phyloP scores from a whole-genome alignment of 306 rosid species.

The Hylodesmum podocarpum region DNA sequence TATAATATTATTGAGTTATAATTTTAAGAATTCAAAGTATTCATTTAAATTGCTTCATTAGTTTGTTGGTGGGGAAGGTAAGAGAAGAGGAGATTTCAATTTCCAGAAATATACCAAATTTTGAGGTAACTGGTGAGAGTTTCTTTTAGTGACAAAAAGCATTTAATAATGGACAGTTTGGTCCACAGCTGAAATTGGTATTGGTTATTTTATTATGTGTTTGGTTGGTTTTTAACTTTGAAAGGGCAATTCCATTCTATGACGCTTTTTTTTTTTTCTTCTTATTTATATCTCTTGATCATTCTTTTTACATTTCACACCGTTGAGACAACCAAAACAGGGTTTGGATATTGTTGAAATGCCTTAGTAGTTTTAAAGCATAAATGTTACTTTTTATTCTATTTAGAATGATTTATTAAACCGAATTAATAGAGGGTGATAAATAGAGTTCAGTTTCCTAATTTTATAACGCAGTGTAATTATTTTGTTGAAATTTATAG shows the following conservation, averaged over 20 bases:
- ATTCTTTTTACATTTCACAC: neutral
- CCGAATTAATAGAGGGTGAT: neutral
- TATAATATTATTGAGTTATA: neutral
- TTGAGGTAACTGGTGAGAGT: neutral
- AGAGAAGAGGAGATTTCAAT: neutral
- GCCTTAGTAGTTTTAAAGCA: neutral
- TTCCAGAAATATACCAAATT: neutral
- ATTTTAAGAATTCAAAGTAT: neutral
- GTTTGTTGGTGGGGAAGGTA: neutral
- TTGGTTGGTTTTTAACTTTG: neutral
- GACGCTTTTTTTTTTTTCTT: neutral
- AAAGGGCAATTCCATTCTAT: neutral
- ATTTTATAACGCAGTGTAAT: neutral
- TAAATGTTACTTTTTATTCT: neutral
- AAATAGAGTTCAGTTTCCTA: neutral
- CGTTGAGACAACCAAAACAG: neutral
- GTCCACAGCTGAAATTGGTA: neutral
- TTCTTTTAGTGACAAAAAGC: neutral
- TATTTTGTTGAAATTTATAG: neutral
- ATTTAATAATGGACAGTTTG: constrained; percentile 5
- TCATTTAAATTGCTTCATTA: neutral
- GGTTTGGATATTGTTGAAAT: neutral
- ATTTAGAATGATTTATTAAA: neutral
- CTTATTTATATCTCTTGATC: neutral
- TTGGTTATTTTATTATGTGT: neutral